Percentiles rank a stretch among this genome's conserved stretches.
Conservation (phyloP, 805 yeast genomes). For the Yarrowia keelungensis region DNA sequence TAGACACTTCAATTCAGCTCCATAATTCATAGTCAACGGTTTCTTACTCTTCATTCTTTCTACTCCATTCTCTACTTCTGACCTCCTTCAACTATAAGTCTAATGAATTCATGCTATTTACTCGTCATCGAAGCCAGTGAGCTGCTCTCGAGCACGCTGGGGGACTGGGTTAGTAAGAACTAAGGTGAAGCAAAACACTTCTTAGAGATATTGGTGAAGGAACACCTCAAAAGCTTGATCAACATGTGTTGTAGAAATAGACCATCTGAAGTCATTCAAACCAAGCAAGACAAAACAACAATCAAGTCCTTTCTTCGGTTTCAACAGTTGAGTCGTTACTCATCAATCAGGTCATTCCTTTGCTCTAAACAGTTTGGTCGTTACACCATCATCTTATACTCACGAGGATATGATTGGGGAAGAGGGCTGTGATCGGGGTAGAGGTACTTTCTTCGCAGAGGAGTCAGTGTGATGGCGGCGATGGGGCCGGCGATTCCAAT, state of each 20-base stretch:
- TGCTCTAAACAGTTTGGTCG: not conserved
- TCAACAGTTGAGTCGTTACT: no score
- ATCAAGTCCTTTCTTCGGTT: no score
- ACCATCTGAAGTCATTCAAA: no score
- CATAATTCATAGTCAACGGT: no score
- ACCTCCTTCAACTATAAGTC: conserved; percentile 4
- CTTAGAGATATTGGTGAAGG: no score
- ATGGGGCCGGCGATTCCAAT: conserved; percentile 74
- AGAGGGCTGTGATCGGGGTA: conserved; percentile 70
- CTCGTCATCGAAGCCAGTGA: conserved; percentile 51
- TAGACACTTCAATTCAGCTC: no score
- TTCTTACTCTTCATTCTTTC: no score
- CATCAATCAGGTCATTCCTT: no score
- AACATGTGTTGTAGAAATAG: no score
- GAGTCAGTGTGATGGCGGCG: conserved; percentile 64
- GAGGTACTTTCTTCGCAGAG: conserved; percentile 71
- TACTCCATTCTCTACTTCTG: not conserved
- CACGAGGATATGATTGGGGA: conserved; percentile 58
- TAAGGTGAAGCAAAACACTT: no score
- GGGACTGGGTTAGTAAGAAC: conserved; percentile 44
- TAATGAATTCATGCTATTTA: conserved; percentile 39
- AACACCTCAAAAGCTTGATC: no score
- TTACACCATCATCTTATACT: conserved; percentile 53
- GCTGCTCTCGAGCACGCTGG: conserved; percentile 45
- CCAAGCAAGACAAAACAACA: no score